A percentile compares a stretch with the other conserved stretches of the same genome.
Evolutionary conservation across 192 early-diverging fungal genomes (phyloP).

Genomic region (Globomyces pollinis-pini): DNA sequence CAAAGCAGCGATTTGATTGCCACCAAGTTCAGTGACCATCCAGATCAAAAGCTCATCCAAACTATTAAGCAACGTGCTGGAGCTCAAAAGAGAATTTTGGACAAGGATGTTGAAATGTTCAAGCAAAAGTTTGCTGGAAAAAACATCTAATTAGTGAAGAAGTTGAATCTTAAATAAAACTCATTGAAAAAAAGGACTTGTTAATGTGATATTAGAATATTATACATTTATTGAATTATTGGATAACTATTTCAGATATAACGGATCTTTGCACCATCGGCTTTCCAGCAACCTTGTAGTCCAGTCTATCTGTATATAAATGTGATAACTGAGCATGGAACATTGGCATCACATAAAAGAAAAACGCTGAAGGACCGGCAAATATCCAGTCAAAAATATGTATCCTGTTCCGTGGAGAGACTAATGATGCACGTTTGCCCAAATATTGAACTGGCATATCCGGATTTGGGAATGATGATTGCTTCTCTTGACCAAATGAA

Average conservation of each 20-base stretch:
- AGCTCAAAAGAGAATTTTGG: constrained; percentile 57
- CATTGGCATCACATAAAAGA: constrained; percentile 40
- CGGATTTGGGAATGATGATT: too few relatives aligned
- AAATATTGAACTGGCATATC: constrained; percentile 27
- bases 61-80: constrained; percentile 47
- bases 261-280: constrained; percentile 25
- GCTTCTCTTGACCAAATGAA: too few relatives aligned
- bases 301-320: constrained; percentile 40
- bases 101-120: constrained; percentile 54
- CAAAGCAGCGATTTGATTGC: constrained; percentile 44
- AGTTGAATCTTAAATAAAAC: too few relatives aligned
- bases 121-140: constrained; percentile 22
- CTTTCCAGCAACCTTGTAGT: constrained; percentile 50
- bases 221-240: too few relatives aligned
- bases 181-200: too few relatives aligned
- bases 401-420: constrained; percentile 17
- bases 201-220: too few relatives aligned
- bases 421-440: constrained; percentile 32
- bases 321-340: constrained; percentile 44
- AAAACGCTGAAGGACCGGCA: constrained; percentile 26
- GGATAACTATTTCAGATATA: too few relatives aligned
- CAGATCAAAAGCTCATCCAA: constrained; percentile 37
- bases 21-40: too few relatives aligned
- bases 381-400: constrained; percentile 34
- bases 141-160: too few relatives aligned